Percentiles rank a stretch among this genome's conserved stretches.
Evolutionary conservation across 2,329 filamentous ascomycete genomes (phyloP).

Genomic region (Peltaster fructicola): DNA sequence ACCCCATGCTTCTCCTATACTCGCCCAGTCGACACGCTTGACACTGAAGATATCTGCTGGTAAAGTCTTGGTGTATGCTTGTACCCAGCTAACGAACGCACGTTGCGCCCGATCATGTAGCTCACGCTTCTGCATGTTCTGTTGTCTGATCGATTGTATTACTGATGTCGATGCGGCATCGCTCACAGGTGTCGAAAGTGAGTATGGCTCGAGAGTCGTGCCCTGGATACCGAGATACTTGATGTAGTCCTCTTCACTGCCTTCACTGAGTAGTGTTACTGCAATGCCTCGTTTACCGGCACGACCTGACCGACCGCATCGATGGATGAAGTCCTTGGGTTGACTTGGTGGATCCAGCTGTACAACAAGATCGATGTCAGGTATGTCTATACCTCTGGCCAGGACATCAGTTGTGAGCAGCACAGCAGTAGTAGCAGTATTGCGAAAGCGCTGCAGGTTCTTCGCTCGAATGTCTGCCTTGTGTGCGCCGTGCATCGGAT

Average conservation of each 20-base stretch:
- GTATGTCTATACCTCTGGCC: constrained; percentile 78
- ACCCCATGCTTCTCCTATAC: constrained; percentile 69
- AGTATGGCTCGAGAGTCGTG: constrained; percentile 15
- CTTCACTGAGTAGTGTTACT: constrained; percentile 69
- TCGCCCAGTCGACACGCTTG: constrained; percentile 66
- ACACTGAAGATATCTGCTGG: constrained; percentile 81
- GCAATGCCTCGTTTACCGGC: constrained; percentile 59
- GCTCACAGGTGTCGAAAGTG: constrained; percentile 29
- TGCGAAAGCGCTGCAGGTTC: constrained; percentile 69
- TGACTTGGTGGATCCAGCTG: constrained; percentile 77
- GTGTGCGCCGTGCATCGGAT: constrained; percentile 84
- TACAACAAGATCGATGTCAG: constrained; percentile 76
- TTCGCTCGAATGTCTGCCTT: constrained; percentile 71
- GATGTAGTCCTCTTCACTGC: constrained; percentile 77
- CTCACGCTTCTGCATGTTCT: constrained; percentile 42
- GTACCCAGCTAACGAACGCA: constrained; percentile 85
- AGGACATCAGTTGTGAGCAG: constrained; percentile 87
- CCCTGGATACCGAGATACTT: constrained; percentile 47
- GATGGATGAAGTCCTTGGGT: constrained; percentile 63
- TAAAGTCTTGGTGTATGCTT: constrained; percentile 80
- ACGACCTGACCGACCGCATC: constrained; percentile 45
- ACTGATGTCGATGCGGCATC: constrained; percentile 41
- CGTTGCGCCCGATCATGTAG: constrained; percentile 77
- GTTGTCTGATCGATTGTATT: constrained; percentile 42
- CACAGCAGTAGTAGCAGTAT: constrained; percentile 56